Evolutionary conservation across 2,329 filamentous ascomycete species (phyloP).

Genomic region (Dactylellina haptotyla): DNA sequence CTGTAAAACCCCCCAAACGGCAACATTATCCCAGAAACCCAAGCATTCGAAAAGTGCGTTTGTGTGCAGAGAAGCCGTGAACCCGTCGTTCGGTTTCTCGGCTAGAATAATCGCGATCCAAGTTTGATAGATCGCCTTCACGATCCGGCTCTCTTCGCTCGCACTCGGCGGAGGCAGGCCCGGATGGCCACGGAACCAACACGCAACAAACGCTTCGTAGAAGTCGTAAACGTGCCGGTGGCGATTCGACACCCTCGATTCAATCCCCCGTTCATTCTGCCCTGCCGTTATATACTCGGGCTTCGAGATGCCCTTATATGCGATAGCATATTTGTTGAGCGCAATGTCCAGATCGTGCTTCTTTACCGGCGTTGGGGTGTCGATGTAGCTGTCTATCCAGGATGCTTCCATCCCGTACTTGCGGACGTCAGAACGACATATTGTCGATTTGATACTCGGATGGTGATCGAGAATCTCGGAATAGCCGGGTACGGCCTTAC

Average conservation of each 20-base stretch:
- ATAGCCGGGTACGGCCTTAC: background rate
- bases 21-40: conserved; percentile 3
- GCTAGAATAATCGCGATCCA: background rate
- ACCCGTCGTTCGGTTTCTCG: background rate
- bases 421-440: background rate
- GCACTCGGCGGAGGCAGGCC: background rate
- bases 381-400: too few relatives aligned
- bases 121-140: background rate
- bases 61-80: too few relatives aligned
- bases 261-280: too few relatives aligned
- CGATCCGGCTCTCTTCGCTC: background rate
- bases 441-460: background rate
- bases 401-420: background rate
- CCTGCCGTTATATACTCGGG: too few relatives aligned
- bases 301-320: too few relatives aligned
- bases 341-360: too few relatives aligned
- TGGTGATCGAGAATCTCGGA: background rate
- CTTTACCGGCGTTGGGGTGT: too few relatives aligned
- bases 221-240: too few relatives aligned
- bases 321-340: too few relatives aligned
- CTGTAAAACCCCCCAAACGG: background rate
- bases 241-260: too few relatives aligned
- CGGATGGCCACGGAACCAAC: too few relatives aligned
- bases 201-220: too few relatives aligned
- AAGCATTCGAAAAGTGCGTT: background rate